phyloP scores from a whole-genome alignment of 2,329 filamentous ascomycete species.

The Diaporthe aspalathi region DNA sequence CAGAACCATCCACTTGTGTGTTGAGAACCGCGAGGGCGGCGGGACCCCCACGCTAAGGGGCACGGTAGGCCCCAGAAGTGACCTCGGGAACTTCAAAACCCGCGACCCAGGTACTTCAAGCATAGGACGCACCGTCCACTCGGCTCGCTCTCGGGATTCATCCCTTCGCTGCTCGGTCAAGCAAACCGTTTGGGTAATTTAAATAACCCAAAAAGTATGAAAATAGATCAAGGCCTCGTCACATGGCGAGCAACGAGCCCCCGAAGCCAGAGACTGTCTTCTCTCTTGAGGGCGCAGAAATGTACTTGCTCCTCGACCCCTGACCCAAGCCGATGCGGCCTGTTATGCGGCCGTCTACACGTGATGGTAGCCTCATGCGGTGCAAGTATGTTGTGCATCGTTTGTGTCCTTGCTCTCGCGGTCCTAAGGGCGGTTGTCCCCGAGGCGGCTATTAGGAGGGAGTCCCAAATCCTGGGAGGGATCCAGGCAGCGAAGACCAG shows the following conservation, averaged over 20 bases:
- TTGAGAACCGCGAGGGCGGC: neutral
- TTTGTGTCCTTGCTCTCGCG: slow-evolving; percentile 37
- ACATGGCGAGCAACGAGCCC: neutral
- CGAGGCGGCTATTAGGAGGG: neutral
- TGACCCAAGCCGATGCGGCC: slow-evolving; percentile 38
- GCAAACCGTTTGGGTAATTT: neutral
- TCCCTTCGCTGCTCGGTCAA: neutral
- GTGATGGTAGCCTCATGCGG: slow-evolving; percentile 45
- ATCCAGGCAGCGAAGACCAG: neutral
- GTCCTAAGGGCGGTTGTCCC: too few relatives aligned
- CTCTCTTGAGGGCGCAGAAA: neutral
- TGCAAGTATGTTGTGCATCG: slow-evolving; percentile 49
- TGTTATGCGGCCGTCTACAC: slow-evolving; percentile 46
- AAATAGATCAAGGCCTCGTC: neutral
- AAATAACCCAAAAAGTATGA: neutral
- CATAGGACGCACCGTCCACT: neutral
- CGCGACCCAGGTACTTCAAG: neutral
- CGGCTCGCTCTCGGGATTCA: neutral
- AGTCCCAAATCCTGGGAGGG: neutral
- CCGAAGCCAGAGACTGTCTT: neutral
- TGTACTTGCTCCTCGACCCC: neutral
- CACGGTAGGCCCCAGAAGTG: slow-evolving; percentile 1
- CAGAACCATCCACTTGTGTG: neutral
- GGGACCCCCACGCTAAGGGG: slow-evolving; percentile 12
- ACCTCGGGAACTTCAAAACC: neutral